Percentiles rank a stretch among this genome's conserved stretches.
phyloP scores from a whole-genome alignment of 2,329 filamentous ascomycete species.

The Clarireedia sp. region DNA sequence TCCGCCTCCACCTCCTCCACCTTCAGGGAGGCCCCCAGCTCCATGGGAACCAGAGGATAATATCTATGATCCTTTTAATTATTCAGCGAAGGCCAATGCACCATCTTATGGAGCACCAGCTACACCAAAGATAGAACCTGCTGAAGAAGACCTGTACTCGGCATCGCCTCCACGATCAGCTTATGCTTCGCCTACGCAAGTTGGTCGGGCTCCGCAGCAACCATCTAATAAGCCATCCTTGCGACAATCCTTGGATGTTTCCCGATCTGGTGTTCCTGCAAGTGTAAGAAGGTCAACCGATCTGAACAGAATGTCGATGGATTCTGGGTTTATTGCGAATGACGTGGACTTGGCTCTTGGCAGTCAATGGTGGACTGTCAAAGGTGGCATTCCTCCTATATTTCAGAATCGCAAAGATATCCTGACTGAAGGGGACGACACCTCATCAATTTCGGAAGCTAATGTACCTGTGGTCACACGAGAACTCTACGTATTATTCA shows the following conservation, averaged over 20 bases:
- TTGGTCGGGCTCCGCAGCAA: slow-evolving; percentile 36
- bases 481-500: slow-evolving; percentile 79
- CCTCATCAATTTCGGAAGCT: slow-evolving; percentile 58
- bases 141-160: slow-evolving; percentile 29
- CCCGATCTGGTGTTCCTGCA: slow-evolving; percentile 40
- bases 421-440: slow-evolving; percentile 74
- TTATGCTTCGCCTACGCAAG: slow-evolving; percentile 27
- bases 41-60: slow-evolving; percentile 56
- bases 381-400: slow-evolving; percentile 69
- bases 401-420: slow-evolving; percentile 80
- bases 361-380: slow-evolving; percentile 81
- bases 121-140: slow-evolving; percentile 18
- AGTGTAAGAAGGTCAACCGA: slow-evolving; percentile 52
- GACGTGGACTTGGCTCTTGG: slow-evolving; percentile 72
- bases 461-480: slow-evolving; percentile 67
- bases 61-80: slow-evolving; percentile 63
- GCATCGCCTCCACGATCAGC: slow-evolving; percentile 27
- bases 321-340: slow-evolving; percentile 77
- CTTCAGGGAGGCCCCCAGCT: slow-evolving; percentile 27
- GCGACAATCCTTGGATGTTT: slow-evolving; percentile 58
- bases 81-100: slow-evolving; percentile 28
- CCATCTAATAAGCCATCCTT: slow-evolving; percentile 34
- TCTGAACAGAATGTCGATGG: slow-evolving; percentile 61
- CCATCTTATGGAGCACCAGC: slow-evolving; percentile 11
- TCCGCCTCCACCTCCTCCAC: slow-evolving; percentile 48